A percentile compares a stretch with the other conserved stretches of the same genome.
phyloP scores from a whole-genome alignment of 768 basidiomycete genomes.

The Suillus decipiens region DNA sequence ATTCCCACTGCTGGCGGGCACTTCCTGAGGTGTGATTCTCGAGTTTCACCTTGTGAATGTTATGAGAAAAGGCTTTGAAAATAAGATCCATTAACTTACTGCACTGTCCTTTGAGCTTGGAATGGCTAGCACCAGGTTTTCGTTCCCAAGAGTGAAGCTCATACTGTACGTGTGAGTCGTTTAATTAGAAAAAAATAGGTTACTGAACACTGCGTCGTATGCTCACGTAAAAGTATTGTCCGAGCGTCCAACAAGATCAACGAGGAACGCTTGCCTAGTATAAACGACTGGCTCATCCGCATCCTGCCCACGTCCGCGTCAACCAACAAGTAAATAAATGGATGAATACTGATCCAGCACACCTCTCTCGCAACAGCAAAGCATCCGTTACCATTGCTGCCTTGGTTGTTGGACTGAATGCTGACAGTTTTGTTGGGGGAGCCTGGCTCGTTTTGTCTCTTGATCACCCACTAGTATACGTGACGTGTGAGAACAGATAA shows the following conservation, averaged over 20 bases:
- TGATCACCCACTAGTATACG: neutral
- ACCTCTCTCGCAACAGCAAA: neutral
- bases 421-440: neutral
- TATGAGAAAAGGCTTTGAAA: neutral
- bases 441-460: neutral
- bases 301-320: neutral
- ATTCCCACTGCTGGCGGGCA: neutral
- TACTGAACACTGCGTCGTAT: neutral
- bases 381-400: neutral
- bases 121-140: neutral
- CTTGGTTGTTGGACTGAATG: neutral
- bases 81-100: neutral
- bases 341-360: neutral
- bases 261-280: neutral
- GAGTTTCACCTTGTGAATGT: neutral
- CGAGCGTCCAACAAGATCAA: neutral
- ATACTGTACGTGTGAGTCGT: neutral
- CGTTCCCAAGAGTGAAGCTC: neutral
- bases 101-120: neutral
- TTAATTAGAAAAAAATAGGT: neutral
- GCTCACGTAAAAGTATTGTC: neutral
- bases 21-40: slow-evolving; percentile 13
- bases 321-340: neutral
- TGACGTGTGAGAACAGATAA: neutral
- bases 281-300: neutral